phyloP scores from a whole-genome alignment of 176 grass and related monocot genomes.

The Carex cristatella region DNA sequence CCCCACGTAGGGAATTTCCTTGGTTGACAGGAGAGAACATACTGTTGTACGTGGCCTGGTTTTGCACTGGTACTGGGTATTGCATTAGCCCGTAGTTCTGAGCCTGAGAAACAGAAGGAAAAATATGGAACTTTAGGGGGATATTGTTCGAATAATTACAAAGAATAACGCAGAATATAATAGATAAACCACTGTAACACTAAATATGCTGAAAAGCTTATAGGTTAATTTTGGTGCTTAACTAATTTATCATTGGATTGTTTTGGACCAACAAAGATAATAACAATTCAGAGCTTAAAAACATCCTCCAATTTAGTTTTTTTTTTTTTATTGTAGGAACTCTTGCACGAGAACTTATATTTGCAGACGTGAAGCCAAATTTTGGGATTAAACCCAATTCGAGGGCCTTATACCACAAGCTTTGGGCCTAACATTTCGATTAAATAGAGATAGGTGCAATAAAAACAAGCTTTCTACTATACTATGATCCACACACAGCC shows the following conservation, averaged over 20 bases:
- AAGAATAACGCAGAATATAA: neutral
- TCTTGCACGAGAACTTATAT: neutral
- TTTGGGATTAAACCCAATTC: neutral
- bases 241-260: neutral
- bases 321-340: neutral
- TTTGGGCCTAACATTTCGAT: neutral
- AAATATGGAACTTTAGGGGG: neutral
- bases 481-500: neutral
- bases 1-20: slow-evolving; percentile 45
- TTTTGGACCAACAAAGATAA: neutral
- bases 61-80: slow-evolving; percentile 95
- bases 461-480: neutral
- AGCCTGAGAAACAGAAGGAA: slow-evolving; percentile 34
- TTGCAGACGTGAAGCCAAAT: neutral
- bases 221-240: neutral
- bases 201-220: neutral
- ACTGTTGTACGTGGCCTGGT: slow-evolving; percentile 66
- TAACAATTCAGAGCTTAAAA: neutral
- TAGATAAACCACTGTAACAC: neutral
- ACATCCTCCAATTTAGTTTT: neutral
- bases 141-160: neutral
- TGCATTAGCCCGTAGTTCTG: slow-evolving; percentile 87
- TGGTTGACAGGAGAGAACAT: slow-evolving; percentile 69
- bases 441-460: neutral
- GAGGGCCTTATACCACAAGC: neutral